These are phyloP conservation scores for Beauveria sp. DNA, from an alignment of 2,329 filamentous ascomycete genomes.

Conservation along the genomic window DNA sequence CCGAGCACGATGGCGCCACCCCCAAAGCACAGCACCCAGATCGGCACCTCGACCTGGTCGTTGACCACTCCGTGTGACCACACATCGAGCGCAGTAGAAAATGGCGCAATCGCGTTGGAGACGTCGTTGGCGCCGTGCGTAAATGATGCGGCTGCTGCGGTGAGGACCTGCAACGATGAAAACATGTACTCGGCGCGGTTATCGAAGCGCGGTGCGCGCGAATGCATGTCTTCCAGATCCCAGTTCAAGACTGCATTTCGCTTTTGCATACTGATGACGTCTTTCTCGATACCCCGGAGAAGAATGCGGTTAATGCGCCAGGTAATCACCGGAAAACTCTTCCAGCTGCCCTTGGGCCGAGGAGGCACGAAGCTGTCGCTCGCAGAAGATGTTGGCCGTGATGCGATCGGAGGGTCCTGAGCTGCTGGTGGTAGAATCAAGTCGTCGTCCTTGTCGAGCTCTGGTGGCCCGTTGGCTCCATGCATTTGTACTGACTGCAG, in stretches of 20 bases:
- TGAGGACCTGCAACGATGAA: conserved; percentile 39
- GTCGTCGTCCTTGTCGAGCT: conserved; percentile 24
- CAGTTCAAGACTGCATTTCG: conserved; percentile 40
- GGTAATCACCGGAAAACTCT: conserved; percentile 30
- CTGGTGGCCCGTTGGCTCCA: conserved; percentile 15
- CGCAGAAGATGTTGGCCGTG: background rate
- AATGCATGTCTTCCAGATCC: conserved; percentile 41
- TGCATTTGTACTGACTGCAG: conserved; percentile 26
- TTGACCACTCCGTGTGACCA: conserved; percentile 35
- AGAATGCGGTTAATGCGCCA: conserved; percentile 34
- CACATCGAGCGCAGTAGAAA: conserved; percentile 43
- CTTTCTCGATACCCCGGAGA: conserved; percentile 40
- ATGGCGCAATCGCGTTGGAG: conserved; percentile 43
- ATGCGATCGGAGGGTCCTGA: conserved; percentile 11
- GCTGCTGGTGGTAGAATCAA: conserved; percentile 26
- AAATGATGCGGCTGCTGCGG: conserved; percentile 48
- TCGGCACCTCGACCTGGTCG: conserved; percentile 32
- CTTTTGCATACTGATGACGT: conserved; percentile 39
- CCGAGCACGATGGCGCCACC: conserved; percentile 45
- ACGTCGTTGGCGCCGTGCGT: conserved; percentile 52
- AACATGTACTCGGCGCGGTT: conserved; percentile 46
- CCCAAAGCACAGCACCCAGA: conserved; percentile 43
- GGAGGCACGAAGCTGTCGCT: conserved; percentile 23
- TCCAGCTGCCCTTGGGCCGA: conserved; percentile 32
- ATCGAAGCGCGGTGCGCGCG: conserved; percentile 41